phyloP scores from a whole-genome alignment of 2,329 filamentous ascomycete genomes.

The Colletotrichum cereale region DNA sequence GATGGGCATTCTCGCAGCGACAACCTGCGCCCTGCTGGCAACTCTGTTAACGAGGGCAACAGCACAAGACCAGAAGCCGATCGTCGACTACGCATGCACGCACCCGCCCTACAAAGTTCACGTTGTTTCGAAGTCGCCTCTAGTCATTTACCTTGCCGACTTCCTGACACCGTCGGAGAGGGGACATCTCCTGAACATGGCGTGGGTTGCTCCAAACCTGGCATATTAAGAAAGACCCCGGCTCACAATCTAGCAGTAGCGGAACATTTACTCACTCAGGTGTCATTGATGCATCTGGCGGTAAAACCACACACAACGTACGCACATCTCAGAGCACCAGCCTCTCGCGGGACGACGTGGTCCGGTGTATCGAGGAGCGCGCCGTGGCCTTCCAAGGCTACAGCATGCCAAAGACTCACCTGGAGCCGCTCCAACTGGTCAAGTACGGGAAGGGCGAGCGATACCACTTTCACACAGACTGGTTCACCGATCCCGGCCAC shows the following conservation, averaged over 20 bases:
- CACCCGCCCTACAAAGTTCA: constrained; percentile 56
- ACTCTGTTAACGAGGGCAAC: not conserved
- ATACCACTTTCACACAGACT: constrained; percentile 65
- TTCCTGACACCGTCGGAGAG: constrained; percentile 59
- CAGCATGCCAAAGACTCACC: constrained; percentile 49
- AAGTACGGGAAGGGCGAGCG: constrained; percentile 59
- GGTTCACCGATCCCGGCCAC: constrained; percentile 58
- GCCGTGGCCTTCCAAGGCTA: constrained; percentile 61
- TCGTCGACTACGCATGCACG: constrained; percentile 42
- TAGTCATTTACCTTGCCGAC: constrained; percentile 62
- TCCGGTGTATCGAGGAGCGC: constrained; percentile 61
- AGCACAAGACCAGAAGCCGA: constrained; percentile 16
- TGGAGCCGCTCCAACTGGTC: constrained; percentile 63
- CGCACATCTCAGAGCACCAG: constrained; percentile 62
- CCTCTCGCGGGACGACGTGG: constrained; percentile 56
- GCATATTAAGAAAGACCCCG: not conserved
- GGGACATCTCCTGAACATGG: constrained; percentile 56
- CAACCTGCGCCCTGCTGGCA: constrained; percentile 1
- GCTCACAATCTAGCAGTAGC: constrained; percentile 48
- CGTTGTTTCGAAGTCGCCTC: constrained; percentile 60
- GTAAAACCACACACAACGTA: constrained; percentile 51
- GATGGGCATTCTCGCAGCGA: not conserved
- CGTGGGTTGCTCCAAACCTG: constrained; percentile 48
- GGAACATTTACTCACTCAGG: constrained; percentile 59
- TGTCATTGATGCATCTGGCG: constrained; percentile 51